phyloP scores from a whole-genome alignment of 2,329 filamentous ascomycete species.

The Capronia coronata region DNA sequence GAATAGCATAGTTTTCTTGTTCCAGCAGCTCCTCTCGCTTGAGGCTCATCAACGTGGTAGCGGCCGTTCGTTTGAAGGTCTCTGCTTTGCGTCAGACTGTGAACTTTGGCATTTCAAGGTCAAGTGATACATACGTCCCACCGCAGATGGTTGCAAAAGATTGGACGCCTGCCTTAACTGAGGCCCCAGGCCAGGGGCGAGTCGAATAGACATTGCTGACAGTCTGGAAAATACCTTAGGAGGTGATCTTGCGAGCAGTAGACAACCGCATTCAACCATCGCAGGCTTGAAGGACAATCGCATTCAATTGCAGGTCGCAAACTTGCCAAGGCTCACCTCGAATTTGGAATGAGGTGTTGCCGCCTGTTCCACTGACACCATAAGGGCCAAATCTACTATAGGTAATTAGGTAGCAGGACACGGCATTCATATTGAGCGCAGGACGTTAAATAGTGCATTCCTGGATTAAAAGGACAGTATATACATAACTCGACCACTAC shows the following conservation, averaged over 20 bases:
- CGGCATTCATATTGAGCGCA: too few species aligned
- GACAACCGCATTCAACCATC: neutral
- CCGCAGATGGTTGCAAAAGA: neutral
- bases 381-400: too few species aligned
- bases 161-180: neutral
- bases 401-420: too few species aligned
- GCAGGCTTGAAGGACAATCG: neutral
- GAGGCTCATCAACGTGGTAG: slow-evolving; percentile 1
- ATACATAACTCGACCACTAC: too few species aligned
- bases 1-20: slow-evolving; percentile 36
- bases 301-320: neutral
- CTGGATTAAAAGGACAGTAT: too few species aligned
- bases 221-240: neutral
- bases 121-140: neutral
- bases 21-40: slow-evolving; percentile 32
- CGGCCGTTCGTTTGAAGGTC: slow-evolving; percentile 8
- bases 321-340: neutral
- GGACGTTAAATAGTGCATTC: too few species aligned
- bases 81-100: neutral
- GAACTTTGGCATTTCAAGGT: neutral
- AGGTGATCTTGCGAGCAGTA: too few species aligned
- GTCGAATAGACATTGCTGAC: neutral
- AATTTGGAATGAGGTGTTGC: too few species aligned
- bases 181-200: neutral
- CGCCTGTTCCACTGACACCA: too few species aligned